A percentile compares a stretch with the other conserved stretches of the same genome.
phyloP scores from a whole-genome alignment of 1,139 yeast species.

The Suhomyces guaymorum region DNA sequence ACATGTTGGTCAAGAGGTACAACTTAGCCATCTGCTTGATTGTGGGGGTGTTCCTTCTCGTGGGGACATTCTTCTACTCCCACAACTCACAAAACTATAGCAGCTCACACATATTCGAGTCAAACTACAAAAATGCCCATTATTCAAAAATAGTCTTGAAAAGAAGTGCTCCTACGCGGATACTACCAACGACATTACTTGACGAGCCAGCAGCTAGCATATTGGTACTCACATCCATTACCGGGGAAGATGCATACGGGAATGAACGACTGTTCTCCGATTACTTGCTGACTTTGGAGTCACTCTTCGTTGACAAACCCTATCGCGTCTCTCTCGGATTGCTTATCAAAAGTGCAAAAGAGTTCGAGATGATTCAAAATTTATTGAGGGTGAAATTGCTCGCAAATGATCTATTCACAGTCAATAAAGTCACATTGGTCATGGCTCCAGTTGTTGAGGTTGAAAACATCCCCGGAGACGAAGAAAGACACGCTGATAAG shows the following conservation, averaged over 20 bases:
- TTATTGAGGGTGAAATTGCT: conserved; percentile 9
- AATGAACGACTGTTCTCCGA: conserved; percentile 23
- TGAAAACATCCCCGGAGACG: conserved; percentile 22
- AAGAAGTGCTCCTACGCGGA: not conserved
- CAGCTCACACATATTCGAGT: no score
- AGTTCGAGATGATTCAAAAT: conserved; percentile 23
- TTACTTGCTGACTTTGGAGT: conserved; percentile 25
- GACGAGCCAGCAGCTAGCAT: not conserved
- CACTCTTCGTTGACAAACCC: conserved; percentile 16
- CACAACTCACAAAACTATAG: no score
- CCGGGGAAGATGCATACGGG: conserved; percentile 32
- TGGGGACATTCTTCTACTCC: not conserved
- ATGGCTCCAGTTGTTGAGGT: conserved; percentile 37
- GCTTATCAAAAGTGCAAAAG: conserved; percentile 27
- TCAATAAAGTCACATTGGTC: conserved; percentile 28
- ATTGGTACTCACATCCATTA: conserved; percentile 17
- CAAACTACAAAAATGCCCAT: not conserved
- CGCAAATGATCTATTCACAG: no score
- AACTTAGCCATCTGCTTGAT: conserved; percentile 2
- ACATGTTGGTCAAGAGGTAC: conserved; percentile 3
- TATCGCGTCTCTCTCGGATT: conserved; percentile 31
- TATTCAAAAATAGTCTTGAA: conserved; percentile 3
- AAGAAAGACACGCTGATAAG: conserved; percentile 31
- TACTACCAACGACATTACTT: not conserved
- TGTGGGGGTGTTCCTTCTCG: not conserved